Base-by-base conservation (phyloP, 2,329 filamentous ascomycete species). In the Escovopsis weberi region DNA sequence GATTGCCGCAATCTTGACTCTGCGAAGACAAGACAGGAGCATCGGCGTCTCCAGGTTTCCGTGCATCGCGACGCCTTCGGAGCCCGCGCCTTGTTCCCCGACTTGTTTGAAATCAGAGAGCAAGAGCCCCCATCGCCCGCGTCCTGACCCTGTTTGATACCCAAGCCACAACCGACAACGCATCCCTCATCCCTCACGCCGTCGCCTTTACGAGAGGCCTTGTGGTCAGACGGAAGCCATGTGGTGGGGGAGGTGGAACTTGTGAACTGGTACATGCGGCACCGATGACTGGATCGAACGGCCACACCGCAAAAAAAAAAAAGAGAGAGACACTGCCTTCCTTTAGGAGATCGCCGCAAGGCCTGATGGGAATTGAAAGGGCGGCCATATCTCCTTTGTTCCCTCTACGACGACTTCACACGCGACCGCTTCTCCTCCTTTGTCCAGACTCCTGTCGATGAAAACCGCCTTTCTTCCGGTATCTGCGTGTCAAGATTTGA, bases 231-330 rank as follows among this genome's bases (percentile, higher is more conserved):
- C 50, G 55, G 51, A 60, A 64, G 65, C 61, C 62, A 68, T 68
- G 67, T 55, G 62, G 66, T 47, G 55, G 64, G 60, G 59, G 60
- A 59, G 59, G 61, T 57, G 55, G 59, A 60, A 54, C 53, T 57
- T 51, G 56, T 60, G 56, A 63, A 59, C 53, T 59, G 50, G 51
- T 44, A 45, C 39, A 47, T 50, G 53, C 52, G 55, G 56, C 55
- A 57, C 59, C 56, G 52, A 55, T 32, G 28, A 32, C 28, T 9
- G 57, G 56, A 58, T 51, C 45, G 50, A 56, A 53, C 46, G 48
- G 43, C 38, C 42, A 39, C 43, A 26, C 10, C 35, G 19, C 26
- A 44, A n/a, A 12, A 36, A 19, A 12, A 23, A 26, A 23, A n/a
- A 12, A 10, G 37, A 32, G 28, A 32, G 7, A 12, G 12, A 26